phyloP scores from a whole-genome alignment of 2,329 filamentous ascomycete species.

The Fusarium pseudonygamai region DNA sequence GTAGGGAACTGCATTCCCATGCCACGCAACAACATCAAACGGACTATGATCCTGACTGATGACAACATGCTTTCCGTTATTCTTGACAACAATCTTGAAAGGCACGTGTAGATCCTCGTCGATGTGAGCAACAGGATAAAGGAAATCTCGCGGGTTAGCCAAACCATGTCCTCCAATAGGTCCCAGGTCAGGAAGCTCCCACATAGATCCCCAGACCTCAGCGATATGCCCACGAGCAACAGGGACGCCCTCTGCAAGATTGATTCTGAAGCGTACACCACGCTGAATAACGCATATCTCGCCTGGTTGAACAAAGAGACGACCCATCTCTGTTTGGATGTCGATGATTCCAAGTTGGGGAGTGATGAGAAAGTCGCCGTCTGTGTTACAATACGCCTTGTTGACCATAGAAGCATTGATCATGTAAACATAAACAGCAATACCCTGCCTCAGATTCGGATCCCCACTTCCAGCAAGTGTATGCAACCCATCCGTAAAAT shows the following conservation, averaged over 20 bases:
- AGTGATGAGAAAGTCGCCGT: slow-evolving; percentile 21
- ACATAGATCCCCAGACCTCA: slow-evolving; percentile 13
- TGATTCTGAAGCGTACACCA: neutral
- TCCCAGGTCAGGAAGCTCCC: slow-evolving; percentile 6
- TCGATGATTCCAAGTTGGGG: slow-evolving; percentile 10
- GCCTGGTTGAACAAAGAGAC: slow-evolving; percentile 1
- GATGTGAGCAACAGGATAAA: slow-evolving; percentile 10
- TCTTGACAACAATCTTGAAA: slow-evolving; percentile 1
- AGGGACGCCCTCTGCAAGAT: neutral
- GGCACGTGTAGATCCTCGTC: neutral
- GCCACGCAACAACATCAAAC: slow-evolving; percentile 22
- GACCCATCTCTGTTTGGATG: slow-evolving; percentile 13
- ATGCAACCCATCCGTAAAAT: slow-evolving; percentile 20
- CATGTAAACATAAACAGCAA: slow-evolving; percentile 15
- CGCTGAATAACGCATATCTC: slow-evolving; percentile 10
- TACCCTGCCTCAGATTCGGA: neutral
- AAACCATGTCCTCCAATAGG: slow-evolving; percentile 14
- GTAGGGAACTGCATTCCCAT: slow-evolving; percentile 19
- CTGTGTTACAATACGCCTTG: slow-evolving; percentile 17
- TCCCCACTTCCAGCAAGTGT: slow-evolving; percentile 17
- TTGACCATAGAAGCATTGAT: slow-evolving; percentile 7
- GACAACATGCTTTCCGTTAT: slow-evolving; percentile 14
- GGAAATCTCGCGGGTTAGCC: slow-evolving; percentile 12
- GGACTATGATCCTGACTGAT: slow-evolving; percentile 21
- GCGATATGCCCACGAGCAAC: slow-evolving; percentile 10